Base-by-base conservation (phyloP, 2,329 filamentous ascomycete genomes). In the Cercospora sp. region DNA sequence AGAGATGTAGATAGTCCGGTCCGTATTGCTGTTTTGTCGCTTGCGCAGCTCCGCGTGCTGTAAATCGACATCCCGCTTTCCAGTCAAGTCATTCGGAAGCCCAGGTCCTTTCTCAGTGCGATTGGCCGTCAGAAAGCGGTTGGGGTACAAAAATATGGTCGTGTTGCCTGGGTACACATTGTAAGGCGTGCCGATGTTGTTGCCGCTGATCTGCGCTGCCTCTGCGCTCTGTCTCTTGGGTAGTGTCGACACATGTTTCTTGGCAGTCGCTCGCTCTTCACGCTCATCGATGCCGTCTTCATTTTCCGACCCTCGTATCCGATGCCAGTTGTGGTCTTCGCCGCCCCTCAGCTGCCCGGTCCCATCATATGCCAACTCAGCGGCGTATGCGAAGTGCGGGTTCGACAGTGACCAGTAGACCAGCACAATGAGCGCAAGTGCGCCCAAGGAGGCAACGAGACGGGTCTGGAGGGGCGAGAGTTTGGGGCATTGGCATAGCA, bases 401-500 rank as follows among this genome's bases (percentile, higher is more conserved):
- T 84, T 84, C 66, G 86, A 85, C 42, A 91, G 82, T 28, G 87
- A 79, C 66, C 90, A 80, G 76, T 88, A 90, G 51, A 93, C 77
- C 45, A 87, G 75, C 36, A 90, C 74, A 33, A 91, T 78, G 61
- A 90, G 76, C 31, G 87, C 79, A 33, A 88, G 87, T 64, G 88
- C 87, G 74, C 86, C 82, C 63, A 90, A 77, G 66, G 89, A 91
- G 74, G 89, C 88, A 76, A 87, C 86, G 75, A 92, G 86, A 77
- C 90, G 89, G 81, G 89, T 90, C 82, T 91, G 91, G 73, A 91
- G 82, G 75, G 86, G 88, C 78, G 86, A 89, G 79, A 90, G 85
- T 79, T 89, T 81, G 33, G 79, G 79, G 74, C 80, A 81, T 76
- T 80, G 80, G 70, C 71, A 75, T 26, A 75, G 70, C 75, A 76